A percentile compares a stretch with the other conserved stretches of the same genome.
Conservation (phyloP, 140 eudicot genomes). For the Anethum foeniculum region DNA sequence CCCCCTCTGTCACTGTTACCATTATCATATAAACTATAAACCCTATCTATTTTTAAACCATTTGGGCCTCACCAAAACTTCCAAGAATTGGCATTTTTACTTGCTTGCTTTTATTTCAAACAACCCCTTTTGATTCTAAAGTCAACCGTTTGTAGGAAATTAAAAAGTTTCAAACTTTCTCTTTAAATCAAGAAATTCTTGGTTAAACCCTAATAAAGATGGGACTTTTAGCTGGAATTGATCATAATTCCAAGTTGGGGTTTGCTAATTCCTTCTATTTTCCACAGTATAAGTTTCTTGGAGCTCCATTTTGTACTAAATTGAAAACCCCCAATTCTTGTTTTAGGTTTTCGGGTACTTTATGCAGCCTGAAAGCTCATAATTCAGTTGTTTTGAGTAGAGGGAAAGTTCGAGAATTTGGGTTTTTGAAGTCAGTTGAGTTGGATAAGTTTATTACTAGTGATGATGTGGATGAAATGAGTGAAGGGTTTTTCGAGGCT, state of each 20-base stretch:
- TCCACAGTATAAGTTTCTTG: not conserved
- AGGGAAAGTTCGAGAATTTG: slow-evolving; percentile 23
- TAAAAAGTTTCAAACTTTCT: not conserved
- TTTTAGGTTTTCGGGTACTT: slow-evolving; percentile 23
- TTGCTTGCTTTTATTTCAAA: not conserved
- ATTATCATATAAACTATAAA: not conserved
- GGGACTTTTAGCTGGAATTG: slow-evolving; percentile 39
- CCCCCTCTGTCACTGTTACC: not conserved
- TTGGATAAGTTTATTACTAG: slow-evolving; percentile 51
- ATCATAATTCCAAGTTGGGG: slow-evolving; percentile 24
- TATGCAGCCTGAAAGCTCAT: slow-evolving; percentile 16
- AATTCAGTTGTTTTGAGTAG: slow-evolving; percentile 11
- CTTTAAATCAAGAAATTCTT: not conserved
- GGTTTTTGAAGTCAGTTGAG: slow-evolving; percentile 51
- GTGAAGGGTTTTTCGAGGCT: slow-evolving; percentile 81
- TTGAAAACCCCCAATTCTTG: slow-evolving; percentile 21
- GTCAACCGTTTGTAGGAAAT: not conserved
- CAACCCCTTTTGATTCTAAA: not conserved
- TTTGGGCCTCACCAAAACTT: not conserved
- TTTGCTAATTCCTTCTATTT: slow-evolving; percentile 17
- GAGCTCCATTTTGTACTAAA: slow-evolving; percentile 6
- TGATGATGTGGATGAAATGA: slow-evolving; percentile 70
- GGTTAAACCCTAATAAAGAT: slow-evolving; percentile 15
- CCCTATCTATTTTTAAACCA: not conserved
- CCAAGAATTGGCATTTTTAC: not conserved